These are phyloP conservation scores for Boletus albobrunnescens DNA, from an alignment of 1,284 basidiomycete species.

Conservation along the genomic window DNA sequence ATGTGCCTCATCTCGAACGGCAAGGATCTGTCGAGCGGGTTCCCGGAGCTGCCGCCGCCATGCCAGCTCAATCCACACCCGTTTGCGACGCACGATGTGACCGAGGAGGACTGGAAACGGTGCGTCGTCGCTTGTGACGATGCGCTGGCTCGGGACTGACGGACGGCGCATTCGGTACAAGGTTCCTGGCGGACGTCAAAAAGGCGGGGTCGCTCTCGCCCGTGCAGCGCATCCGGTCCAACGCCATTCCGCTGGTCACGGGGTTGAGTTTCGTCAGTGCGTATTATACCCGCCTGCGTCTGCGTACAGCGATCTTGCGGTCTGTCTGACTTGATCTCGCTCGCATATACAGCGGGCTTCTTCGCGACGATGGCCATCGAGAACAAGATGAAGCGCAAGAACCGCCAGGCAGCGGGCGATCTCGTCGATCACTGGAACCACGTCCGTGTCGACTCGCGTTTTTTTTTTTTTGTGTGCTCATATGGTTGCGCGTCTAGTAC, in stretches of 20 bases:
- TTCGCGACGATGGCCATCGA: constrained; percentile 23
- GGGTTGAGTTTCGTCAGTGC: constrained; percentile 25
- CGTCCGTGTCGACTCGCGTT: constrained; percentile 4
- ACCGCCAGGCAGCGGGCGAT: constrained; percentile 30
- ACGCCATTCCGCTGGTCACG: constrained; percentile 19
- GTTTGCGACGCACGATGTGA: constrained; percentile 30
- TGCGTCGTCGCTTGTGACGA: no score
- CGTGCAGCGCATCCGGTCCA: constrained; percentile 31
- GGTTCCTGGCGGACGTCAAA: constrained; percentile 31
- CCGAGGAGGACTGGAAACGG: constrained; percentile 34
- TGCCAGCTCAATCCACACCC: constrained; percentile 24
- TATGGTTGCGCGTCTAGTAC: constrained; percentile 15
- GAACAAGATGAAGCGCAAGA: constrained; percentile 26
- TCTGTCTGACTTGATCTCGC: neutral
- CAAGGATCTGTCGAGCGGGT: constrained; percentile 18
- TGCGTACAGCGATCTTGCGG: neutral
- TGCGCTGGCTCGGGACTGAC: no score
- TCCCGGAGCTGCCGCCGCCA: constrained; percentile 32
- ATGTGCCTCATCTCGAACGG: constrained; percentile 31
- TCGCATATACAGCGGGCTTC: constrained; percentile 19
- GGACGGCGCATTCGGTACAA: no score
- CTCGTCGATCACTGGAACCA: constrained; percentile 34
- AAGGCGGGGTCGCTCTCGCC: constrained; percentile 20
- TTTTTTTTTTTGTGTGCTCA: neutral
- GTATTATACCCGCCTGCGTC: neutral